Percentiles rank a stretch among this genome's conserved stretches.
Conservation (phyloP, 2,329 filamentous ascomycete genomes). For the Malbranchea zuffiana region DNA sequence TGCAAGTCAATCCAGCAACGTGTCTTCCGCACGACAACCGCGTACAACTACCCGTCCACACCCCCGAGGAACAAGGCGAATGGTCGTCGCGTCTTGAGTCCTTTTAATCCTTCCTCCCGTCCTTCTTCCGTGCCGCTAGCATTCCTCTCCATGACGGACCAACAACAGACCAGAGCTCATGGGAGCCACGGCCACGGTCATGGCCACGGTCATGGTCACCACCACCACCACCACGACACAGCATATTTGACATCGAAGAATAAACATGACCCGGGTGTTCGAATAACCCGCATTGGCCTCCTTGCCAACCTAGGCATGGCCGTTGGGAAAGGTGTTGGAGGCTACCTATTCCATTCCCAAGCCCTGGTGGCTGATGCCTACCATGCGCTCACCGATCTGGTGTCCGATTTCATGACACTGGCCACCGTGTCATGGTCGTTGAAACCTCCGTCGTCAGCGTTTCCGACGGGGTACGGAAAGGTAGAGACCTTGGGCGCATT, state of each 20-base stretch:
- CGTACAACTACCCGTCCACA: neutral
- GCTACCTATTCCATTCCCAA: constrained; percentile 90
- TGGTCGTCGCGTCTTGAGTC: constrained; percentile 4
- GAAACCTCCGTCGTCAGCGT: constrained; percentile 68
- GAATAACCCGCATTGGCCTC: constrained; percentile 81
- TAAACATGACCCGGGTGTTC: constrained; percentile 84
- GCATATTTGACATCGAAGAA: constrained; percentile 69
- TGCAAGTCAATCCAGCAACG: constrained; percentile 15
- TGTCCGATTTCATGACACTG: constrained; percentile 87
- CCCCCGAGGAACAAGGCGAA: neutral
- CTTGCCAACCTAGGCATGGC: constrained; percentile 92
- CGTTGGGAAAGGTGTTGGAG: constrained; percentile 80
- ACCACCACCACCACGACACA: constrained; percentile 74
- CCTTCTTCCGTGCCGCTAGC: constrained; percentile 12
- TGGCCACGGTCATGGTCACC: constrained; percentile 50
- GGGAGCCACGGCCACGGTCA: constrained; percentile 31
- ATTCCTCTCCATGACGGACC: constrained; percentile 20
- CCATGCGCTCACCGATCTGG: constrained; percentile 88
- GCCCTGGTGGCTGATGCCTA: constrained; percentile 87
- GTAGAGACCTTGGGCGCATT: constrained; percentile 92
- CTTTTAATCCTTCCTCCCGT: constrained; percentile 6
- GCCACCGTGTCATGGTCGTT: constrained; percentile 91
- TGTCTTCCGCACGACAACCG: constrained; percentile 18
- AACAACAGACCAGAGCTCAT: constrained; percentile 38
- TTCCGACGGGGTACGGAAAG: constrained; percentile 90